These are phyloP conservation scores for Apiosordaria backusii DNA, from an alignment of 495 filamentous ascomycete genomes.

Conservation along the genomic window DNA sequence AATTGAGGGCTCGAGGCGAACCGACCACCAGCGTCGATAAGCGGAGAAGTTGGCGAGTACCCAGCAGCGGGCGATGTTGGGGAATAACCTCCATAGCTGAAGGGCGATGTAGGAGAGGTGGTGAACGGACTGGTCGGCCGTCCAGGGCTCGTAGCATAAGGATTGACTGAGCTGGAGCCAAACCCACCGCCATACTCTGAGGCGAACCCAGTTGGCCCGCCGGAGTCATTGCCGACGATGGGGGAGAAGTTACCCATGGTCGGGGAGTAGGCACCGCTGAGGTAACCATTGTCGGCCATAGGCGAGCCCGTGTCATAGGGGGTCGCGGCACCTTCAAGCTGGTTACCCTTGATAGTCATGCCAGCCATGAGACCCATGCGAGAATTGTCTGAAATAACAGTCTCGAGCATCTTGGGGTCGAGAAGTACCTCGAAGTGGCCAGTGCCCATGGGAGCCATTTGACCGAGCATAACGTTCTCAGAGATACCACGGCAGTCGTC, in stretches of 20 bases:
- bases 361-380: slow-evolving; percentile 73
- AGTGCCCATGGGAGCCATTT: slow-evolving; percentile 93
- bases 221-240: slow-evolving; percentile 71
- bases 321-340: slow-evolving; percentile 81
- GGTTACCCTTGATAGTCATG: slow-evolving; percentile 67
- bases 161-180: slow-evolving; percentile 60
- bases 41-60: slow-evolving; percentile 71
- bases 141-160: slow-evolving; percentile 64
- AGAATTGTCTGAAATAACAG: slow-evolving; percentile 85
- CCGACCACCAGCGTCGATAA: slow-evolving; percentile 57
- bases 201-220: slow-evolving; percentile 69
- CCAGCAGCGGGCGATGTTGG: slow-evolving; percentile 62
- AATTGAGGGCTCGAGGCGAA: slow-evolving; percentile 69
- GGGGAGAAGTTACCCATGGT: slow-evolving; percentile 90
- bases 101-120: slow-evolving; percentile 69
- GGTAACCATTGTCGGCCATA: slow-evolving; percentile 68
- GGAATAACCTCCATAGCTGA: slow-evolving; percentile 63
- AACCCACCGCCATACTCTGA: slow-evolving; percentile 50
- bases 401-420: slow-evolving; percentile 92
- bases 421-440: slow-evolving; percentile 89
- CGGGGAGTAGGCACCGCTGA: slow-evolving; percentile 57
- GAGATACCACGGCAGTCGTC: slow-evolving; percentile 98
- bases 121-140: slow-evolving; percentile 74
- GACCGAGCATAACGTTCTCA: slow-evolving; percentile 97
- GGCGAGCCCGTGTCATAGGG: slow-evolving; percentile 93